phyloP scores from a whole-genome alignment of 2,329 filamentous ascomycete species.

The Penicillium expansum region DNA sequence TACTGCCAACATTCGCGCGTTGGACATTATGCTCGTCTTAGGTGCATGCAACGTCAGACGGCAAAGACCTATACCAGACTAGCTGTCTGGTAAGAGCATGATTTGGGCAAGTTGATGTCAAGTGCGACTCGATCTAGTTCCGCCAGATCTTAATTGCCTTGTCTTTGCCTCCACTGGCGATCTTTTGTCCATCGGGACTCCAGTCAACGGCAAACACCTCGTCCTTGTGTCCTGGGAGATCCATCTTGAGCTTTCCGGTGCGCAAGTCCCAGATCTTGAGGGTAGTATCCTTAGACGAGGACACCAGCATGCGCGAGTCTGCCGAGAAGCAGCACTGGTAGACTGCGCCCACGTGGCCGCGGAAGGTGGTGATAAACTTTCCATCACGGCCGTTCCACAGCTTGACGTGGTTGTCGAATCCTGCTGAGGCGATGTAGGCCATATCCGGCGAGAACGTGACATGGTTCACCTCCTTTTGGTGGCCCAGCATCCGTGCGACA shows the following conservation, averaged over 20 bases:
- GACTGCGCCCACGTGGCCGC: constrained; percentile 86
- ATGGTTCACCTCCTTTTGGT: constrained; percentile 96
- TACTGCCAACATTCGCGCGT: not conserved
- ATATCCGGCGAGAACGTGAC: constrained; percentile 93
- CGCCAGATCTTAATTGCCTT: constrained; percentile 69
- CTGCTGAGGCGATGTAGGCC: constrained; percentile 77
- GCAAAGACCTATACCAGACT: not conserved
- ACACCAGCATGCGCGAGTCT: constrained; percentile 84
- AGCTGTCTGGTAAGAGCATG: not conserved
- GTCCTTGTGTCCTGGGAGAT: constrained; percentile 86
- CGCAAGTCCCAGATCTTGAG: constrained; percentile 92
- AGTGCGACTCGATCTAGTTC: constrained; percentile 44
- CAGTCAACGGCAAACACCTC: constrained; percentile 95
- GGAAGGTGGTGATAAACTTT: constrained; percentile 78
- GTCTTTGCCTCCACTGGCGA: constrained; percentile 90
- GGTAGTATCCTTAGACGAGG: constrained; percentile 86
- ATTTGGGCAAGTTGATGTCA: constrained; percentile 1
- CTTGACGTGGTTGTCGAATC: constrained; percentile 94
- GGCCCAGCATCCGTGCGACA: constrained; percentile 81
- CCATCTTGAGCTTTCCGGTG: constrained; percentile 74
- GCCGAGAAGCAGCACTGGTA: constrained; percentile 92
- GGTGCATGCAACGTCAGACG: not conserved
- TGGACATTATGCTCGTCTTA: not conserved
- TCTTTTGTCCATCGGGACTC: constrained; percentile 84
- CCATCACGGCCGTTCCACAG: constrained; percentile 78